Base-by-base conservation (phyloP, 202 grass and related monocot species). In the Zoysia matrella region DNA sequence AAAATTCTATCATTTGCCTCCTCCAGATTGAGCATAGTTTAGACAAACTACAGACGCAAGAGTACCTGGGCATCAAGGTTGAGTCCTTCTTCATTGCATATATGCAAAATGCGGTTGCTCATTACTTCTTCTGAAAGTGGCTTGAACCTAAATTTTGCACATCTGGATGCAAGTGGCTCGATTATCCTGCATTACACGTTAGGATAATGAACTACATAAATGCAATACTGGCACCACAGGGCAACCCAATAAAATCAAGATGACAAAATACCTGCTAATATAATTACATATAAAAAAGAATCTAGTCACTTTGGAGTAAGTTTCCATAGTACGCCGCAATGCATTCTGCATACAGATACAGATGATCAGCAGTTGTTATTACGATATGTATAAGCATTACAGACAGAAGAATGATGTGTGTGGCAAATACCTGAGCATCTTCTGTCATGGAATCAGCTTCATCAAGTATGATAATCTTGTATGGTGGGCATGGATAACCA, bases 231-330 rank as follows among this genome's bases (percentile, higher is more conserved):
- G 53, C 7, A 62, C 6, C 60, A 70, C 42, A 54, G 47, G 47
- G 78, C 52, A 40, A 40, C 39, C 74, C n/a, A 71, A 41, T 40
- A 22, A 68, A 47, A 71, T 74, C 15, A 82, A 11, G 74, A 47
- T 78, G 57, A 75, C 6, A 86, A 88, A 76, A 65, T 56, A 95
- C 96, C 96, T 98, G 96, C 96, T 98, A 80, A 98, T 98, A 87
- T 98, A 98, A 52, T 98, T 98, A 78, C 96, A 98, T 88, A 98
- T 98, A 76, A 98, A 98, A 83, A 98, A 98, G 90, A 98, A 98
- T 72, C 96, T 95, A 50, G 96, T 98, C 42, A 95, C 96, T 93
- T 98, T 98, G 30, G 96, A 93, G 67, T 91, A 96, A 89, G 88
- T 93, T 69, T 98, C 96, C 90, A 90, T 98, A 18, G 96, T 98